Conservation (phyloP, 176 grass and related monocot species). For the Microstegium vimineum region DNA sequence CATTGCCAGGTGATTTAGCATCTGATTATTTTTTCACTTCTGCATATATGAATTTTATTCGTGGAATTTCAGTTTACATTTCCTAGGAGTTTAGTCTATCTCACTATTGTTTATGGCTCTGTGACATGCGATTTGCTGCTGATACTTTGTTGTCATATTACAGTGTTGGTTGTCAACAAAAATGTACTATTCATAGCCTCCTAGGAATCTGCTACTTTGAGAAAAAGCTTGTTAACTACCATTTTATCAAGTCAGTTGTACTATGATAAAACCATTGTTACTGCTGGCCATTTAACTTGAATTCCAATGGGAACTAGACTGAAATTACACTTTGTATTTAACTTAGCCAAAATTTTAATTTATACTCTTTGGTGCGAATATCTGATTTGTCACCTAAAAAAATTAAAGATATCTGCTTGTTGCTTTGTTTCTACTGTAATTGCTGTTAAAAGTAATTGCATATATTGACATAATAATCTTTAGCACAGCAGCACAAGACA, state of each 20-base stretch:
- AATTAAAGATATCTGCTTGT: neutral
- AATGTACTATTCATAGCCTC: neutral
- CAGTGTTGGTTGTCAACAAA: neutral
- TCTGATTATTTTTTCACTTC: neutral
- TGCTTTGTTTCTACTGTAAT: neutral
- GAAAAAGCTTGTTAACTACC: neutral
- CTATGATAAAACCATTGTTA: neutral
- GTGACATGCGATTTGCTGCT: neutral
- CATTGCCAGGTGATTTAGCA: slow-evolving; percentile 58
- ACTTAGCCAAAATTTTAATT: neutral
- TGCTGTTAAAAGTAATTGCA: neutral
- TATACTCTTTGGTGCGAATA: neutral
- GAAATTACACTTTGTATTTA: neutral
- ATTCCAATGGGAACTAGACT: neutral
- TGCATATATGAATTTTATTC: neutral
- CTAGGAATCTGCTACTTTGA: neutral
- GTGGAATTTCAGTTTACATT: neutral
- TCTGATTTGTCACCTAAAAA: neutral
- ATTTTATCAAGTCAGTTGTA: neutral
- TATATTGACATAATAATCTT: neutral
- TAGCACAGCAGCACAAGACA: neutral
- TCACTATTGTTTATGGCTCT: neutral
- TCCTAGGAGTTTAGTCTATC: neutral
- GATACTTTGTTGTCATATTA: neutral
- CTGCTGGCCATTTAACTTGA: neutral